Base-by-base conservation (phyloP, 345 rosid species). In the Hibiscus mutabilis region DNA sequence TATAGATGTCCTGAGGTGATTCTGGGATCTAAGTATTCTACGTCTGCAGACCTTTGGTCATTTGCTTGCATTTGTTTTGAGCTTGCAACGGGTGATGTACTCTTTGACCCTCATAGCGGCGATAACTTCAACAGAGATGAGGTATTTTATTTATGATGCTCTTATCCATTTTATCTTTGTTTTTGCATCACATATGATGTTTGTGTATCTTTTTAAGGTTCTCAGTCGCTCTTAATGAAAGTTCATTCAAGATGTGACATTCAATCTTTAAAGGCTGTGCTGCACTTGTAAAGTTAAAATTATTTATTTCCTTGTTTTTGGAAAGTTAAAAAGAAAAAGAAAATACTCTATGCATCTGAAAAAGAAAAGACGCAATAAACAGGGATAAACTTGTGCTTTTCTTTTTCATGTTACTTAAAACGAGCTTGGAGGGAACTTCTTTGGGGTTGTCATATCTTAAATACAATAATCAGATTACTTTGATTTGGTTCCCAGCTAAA, bases 51-150 rank as follows among this genome's bases (percentile, higher is more conserved):
- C 80, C 87, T 85, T 51, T 87, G 94, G 91, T 89, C 94, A 52
- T 87, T 89, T 75, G 88, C 91, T 47, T 89, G 94, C 80, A 89
- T 89, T 66, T 87, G 91, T 75, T 87, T 89, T 82, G 94, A 89
- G 85, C 91, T 87, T 77, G 88, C 87, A 42, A 85, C 94, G 1
- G 91, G 94, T 64, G 91, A 89, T 70, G 91, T 89, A 15, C 89
- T 87, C 21, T 89, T 85, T 75, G 94, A 89, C 76, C 94, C 94
- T 16, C 94, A 87, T 75, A 87, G 87, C 1, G 88, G 88, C 35
- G 89, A 86, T 70, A 89, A 87, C 79, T 87, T 77, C 31, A 87
- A 85, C 59, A 87, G 91, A 77, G 95, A 89, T 78, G 95, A 87
- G 95, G 95, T 89, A 73, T 53, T 57, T 61, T 49, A n/a, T 49